These are phyloP conservation scores for Neonectria sp. DNA, from an alignment of 2,329 filamentous ascomycete genomes.

Conservation along the genomic window DNA sequence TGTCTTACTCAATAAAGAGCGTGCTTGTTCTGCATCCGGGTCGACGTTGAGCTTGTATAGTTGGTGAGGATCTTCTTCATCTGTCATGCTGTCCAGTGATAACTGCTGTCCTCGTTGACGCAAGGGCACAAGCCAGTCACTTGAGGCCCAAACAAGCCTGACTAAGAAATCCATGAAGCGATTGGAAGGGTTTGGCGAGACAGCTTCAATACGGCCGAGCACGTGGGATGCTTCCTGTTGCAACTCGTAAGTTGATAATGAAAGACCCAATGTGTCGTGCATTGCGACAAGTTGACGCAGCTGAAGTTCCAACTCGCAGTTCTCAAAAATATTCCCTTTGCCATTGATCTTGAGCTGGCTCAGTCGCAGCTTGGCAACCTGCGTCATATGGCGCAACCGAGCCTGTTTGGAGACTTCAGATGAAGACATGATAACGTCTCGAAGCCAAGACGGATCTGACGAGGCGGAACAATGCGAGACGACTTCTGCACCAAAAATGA, in stretches of 20 bases:
- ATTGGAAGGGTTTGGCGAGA: conserved; percentile 19
- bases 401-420: conserved; percentile 34
- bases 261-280: conserved; percentile 30
- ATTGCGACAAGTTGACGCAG: conserved; percentile 33
- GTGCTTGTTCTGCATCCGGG: not conserved
- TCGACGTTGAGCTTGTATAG: not conserved
- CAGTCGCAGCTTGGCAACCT: not conserved
- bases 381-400: not conserved
- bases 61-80: not conserved
- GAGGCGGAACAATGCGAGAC: not conserved
- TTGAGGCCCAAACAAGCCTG: conserved; percentile 37
- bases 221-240: conserved; percentile 38
- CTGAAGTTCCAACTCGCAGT: conserved; percentile 36
- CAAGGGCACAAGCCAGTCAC: conserved; percentile 28
- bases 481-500: conserved; percentile 49
- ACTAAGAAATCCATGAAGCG: conserved; percentile 37
- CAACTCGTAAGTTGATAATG: conserved; percentile 33
- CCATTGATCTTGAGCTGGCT: conserved; percentile 43
- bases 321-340: conserved; percentile 47
- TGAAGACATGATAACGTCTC: conserved; percentile 42
- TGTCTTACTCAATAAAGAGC: not conserved
- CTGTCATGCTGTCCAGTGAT: not conserved
- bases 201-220: conserved; percentile 16
- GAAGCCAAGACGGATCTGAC: conserved; percentile 43
- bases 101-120: conserved; percentile 22